Evolutionary conservation across 805 yeast genomes (phyloP), one percentile per base, ranked within the genome.

Genomic region (Ogataea angusta): DNA sequence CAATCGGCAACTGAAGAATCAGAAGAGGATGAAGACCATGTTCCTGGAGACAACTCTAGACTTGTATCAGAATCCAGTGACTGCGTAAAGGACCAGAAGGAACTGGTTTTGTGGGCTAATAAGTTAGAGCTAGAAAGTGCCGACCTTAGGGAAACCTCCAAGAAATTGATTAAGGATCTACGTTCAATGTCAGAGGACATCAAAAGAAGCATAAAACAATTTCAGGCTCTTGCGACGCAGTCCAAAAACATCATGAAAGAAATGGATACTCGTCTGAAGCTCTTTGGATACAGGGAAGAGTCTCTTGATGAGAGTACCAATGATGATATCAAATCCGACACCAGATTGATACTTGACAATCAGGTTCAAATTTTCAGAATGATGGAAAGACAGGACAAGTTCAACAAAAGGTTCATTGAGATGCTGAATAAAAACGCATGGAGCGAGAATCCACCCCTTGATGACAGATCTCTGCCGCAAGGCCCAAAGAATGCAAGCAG

Each of bases 101-200:
- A 66, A 22, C 37, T 58, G n/a, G 31, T 60, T 56, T 23, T 56
- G 47, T 75, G 80, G 80, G 79, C 79, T 0, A 67, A 73, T 5
- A 65, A 69, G 25, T 51, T 76, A 14, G 81, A 76, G 46, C 43
- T 75, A 37, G 80, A 76, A 43, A 62, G 71, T 10, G 57, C 70
- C 2, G 76, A 70, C 22, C 49, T 72, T 18, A 55, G 74, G 30
- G 64, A 64, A 10, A 56, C 60, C 10, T 46, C 59, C 23, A 36
- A 40, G 3, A 49, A 47, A 13, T 31, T 53, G 22, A 44, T 52
- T 8, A 38, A 48, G 25, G 45, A 41, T 19, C 29, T 49, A 17
- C 40, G 51, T 6, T 31, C 30, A 16, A 42, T 40, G 17, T 28
- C 51, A 10, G 41, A 29, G 19, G 50, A 40, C 10, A 29, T 41